Evolutionary conservation across 192 early-diverging fungal genomes (phyloP).

Genomic region (Linnemannia zychae): DNA sequence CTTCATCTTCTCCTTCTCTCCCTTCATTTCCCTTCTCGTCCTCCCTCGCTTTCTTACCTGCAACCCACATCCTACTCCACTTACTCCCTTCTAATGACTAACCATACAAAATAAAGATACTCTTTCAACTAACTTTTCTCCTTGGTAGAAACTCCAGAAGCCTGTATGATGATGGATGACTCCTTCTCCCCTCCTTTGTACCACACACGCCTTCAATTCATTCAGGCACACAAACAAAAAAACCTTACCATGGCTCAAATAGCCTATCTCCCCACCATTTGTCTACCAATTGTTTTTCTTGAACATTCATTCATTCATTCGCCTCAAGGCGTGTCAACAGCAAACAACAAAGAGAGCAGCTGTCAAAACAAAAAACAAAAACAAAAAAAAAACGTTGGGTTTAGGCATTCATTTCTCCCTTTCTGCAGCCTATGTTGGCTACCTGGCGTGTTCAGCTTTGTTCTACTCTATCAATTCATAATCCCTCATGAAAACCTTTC

Average conservation of each 20-base stretch:
- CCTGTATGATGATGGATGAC: conserved; percentile 7
- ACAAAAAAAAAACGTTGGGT: conserved; percentile 1
- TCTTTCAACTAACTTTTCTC: neutral
- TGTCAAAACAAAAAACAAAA: neutral
- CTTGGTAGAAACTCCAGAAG: neutral
- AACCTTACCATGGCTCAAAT: neutral
- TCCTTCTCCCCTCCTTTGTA: neutral
- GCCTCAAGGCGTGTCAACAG: neutral
- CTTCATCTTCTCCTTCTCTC: neutral
- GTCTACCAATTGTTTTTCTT: neutral
- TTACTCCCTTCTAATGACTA: neutral
- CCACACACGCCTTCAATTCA: neutral
- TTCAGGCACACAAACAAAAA: neutral
- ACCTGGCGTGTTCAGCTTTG: neutral
- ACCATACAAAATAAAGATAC: neutral
- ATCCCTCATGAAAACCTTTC: neutral
- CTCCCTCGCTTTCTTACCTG: too few species aligned
- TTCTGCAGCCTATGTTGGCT: neutral
- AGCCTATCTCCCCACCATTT: conserved; percentile 7
- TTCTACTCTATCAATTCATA: neutral
- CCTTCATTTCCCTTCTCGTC: too few species aligned
- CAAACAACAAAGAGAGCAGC: neutral
- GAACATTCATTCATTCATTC: neutral
- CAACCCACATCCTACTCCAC: neutral
- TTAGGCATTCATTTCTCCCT: neutral